These are phyloP conservation scores for Xanthoconium separans DNA, from an alignment of 1,284 basidiomycete genomes.

Conservation along the genomic window DNA sequence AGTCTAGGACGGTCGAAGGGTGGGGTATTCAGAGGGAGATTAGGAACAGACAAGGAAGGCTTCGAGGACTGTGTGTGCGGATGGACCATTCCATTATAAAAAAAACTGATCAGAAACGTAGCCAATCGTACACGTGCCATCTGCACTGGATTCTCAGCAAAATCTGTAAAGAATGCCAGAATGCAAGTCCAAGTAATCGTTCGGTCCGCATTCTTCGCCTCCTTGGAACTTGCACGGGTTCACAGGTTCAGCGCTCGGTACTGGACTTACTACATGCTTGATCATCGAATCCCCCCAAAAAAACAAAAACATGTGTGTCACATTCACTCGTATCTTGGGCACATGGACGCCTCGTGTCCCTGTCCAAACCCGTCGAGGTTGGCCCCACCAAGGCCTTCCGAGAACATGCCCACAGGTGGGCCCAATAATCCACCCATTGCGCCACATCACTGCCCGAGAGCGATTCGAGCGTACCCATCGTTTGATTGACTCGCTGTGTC, in stretches of 20 bases:
- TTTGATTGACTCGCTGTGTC: too few species aligned
- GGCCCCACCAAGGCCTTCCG: neutral
- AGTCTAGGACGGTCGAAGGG: neutral
- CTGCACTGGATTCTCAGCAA: constrained; percentile 10
- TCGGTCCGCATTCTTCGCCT: neutral
- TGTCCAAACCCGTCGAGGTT: constrained; percentile 3
- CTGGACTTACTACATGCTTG: too few species aligned
- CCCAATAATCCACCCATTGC: too few species aligned
- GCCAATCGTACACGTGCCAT: constrained; percentile 30
- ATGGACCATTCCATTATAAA: constrained; percentile 34
- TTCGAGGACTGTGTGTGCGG: constrained; percentile 3
- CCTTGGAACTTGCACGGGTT: neutral
- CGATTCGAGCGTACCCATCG: too few species aligned
- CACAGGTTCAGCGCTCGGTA: too few species aligned
- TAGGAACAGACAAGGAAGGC: neutral
- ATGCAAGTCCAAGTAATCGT: too few species aligned
- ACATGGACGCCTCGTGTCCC: constrained; percentile 14
- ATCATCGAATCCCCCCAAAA: neutral
- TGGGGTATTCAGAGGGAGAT: neutral
- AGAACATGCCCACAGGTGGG: neutral
- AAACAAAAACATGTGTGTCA: neutral
- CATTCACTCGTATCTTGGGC: neutral
- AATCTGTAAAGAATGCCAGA: neutral
- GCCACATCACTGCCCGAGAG: too few species aligned
- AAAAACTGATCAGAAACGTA: constrained; percentile 26